Evolutionary conservation across 1,284 basidiomycete species (phyloP), one percentile per base, ranked within the genome.

Genomic region (Singerocomus inundabilis): DNA sequence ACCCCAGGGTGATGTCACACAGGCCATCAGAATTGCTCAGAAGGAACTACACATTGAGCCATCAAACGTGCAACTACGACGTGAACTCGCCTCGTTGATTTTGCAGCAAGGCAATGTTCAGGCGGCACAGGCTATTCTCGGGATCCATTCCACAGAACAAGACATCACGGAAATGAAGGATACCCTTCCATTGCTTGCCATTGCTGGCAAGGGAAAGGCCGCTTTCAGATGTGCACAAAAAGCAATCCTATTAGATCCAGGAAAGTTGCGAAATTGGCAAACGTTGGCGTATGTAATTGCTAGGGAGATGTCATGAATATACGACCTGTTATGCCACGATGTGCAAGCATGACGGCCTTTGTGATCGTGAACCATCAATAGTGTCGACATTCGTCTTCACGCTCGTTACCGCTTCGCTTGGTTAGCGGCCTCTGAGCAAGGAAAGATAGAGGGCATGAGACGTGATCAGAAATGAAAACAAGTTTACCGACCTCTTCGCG

Each of bases 401-500:
- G 16, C 10, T 33, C 8, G 42, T 73, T 67, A 84, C 51, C 80
- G 77, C 64, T 81, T 84, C 26, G 64, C 71, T 63, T 82, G 81
- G 53, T 71, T 80, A 56, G 73, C 68, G 8, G 79, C 76, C 69
- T 81, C 79, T 81, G 64, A 50, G 55, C 28, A 46, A 33, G 37
- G 18, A 21, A 8, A n/a, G 35, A 33, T 35, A 3, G 10, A 45
- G 24, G 43, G 37, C 21, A 52, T 57, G 34, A 61, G 49, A 43
- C 31, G 5, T 5, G 29, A 36, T 30, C 44, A 13, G 25, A 39
- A 40, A 24, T n/a, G 35, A 15, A 35, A 44, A 28, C 10, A 13
- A 21, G 38, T 33, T 26, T 9, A n/a, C 81, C 57, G 53, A 93
- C 92, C 96, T 85, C 95, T 80, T 67, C 97, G 79, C 42, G 96